Evolutionary conservation across 805 yeast genomes (phyloP).

Genomic region (Saccharomycopsis vini): DNA sequence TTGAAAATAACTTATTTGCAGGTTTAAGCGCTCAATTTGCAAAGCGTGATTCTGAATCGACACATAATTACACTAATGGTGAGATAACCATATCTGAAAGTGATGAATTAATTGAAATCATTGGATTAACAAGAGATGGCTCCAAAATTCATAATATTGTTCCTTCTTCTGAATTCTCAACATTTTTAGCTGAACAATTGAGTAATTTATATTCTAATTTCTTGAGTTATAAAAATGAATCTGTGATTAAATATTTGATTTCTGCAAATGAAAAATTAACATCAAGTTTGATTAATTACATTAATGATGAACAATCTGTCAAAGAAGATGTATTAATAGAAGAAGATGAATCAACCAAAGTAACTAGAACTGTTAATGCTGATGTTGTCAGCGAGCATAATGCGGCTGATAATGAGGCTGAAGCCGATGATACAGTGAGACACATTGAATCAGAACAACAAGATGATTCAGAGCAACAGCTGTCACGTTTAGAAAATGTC

Average conservation of each 20-base stretch:
- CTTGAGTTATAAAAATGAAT: slow-evolving; percentile 29
- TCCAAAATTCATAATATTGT: slow-evolving; percentile 24
- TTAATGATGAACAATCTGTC: background rate
- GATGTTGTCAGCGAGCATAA: slow-evolving; percentile 9
- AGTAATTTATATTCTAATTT: slow-evolving; percentile 28
- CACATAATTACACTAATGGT: background rate
- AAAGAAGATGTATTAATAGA: slow-evolving; percentile 11
- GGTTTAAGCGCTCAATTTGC: slow-evolving; percentile 40
- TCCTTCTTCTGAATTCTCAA: slow-evolving; percentile 27
- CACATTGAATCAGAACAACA: slow-evolving; percentile 21
- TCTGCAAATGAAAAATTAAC: slow-evolving; percentile 25
- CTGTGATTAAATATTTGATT: slow-evolving; percentile 24
- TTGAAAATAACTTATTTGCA: slow-evolving; percentile 32
- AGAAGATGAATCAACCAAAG: slow-evolving; percentile 1
- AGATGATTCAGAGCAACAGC: slow-evolving; percentile 20
- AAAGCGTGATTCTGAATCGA: slow-evolving; percentile 18
- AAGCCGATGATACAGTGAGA: slow-evolving; percentile 26
- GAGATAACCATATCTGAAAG: slow-evolving; percentile 18
- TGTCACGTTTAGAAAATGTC: too few species aligned
- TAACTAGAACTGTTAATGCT: background rate
- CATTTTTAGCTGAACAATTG: slow-evolving; percentile 31
- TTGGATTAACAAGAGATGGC: slow-evolving; percentile 24
- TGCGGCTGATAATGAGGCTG: slow-evolving; percentile 25
- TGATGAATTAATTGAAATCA: slow-evolving; percentile 21
- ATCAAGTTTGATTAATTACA: slow-evolving; percentile 16